Evolutionary conservation across 1,284 basidiomycete species (phyloP), one percentile per base, ranked within the genome.

Genomic region (Rhodofomes roseus): DNA sequence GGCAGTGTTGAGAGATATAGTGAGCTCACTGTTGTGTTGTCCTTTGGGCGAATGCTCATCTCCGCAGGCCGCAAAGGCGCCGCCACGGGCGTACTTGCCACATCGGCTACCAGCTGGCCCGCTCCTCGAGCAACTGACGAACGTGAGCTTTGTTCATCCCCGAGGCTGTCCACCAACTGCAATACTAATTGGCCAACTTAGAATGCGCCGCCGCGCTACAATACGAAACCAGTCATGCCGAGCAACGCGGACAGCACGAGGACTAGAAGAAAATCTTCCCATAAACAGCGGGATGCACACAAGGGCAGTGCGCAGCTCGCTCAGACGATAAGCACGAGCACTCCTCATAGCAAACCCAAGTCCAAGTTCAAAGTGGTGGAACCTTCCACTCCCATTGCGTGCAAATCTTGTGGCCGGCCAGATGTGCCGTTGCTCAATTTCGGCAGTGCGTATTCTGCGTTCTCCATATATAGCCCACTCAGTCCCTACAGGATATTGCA

Each of bases 401-500:
- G 88, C 62, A 73, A 79, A 29, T 71, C 80, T 5, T 90, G 87
- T 68, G 79, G 81, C 50, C 78, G 82, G 68, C 81, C 79, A 20
- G 85, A 88, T 65, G 87, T 90, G n/a, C 88, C 88, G 12, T 74
- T 90, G 34, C 81, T 89, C 60, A 76, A 85, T 68, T 86, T 86
- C 60, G 87, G 88, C 43, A 79, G 87, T 90, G 64, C 78, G 88
- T 78, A 23, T 22, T 3, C 18, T 4, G n/a, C 27, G 5, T 20
- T 22, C 12, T 20, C 48, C 8, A 9, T 23, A 4, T 20, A 12
- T n/a, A 4, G n/a, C 22, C 1, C 1, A 27, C 55, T 36, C 16
- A 56, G 14, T 14, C 46, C 23, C 20, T 14, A 1, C 36, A 75
- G 74, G 73, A 41, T 76, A 69, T 44, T 76, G 74, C 41, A 68